These are phyloP conservation scores for Cercospora sesami DNA, from an alignment of 2,329 filamentous ascomycete species.

Conservation along the genomic window DNA sequence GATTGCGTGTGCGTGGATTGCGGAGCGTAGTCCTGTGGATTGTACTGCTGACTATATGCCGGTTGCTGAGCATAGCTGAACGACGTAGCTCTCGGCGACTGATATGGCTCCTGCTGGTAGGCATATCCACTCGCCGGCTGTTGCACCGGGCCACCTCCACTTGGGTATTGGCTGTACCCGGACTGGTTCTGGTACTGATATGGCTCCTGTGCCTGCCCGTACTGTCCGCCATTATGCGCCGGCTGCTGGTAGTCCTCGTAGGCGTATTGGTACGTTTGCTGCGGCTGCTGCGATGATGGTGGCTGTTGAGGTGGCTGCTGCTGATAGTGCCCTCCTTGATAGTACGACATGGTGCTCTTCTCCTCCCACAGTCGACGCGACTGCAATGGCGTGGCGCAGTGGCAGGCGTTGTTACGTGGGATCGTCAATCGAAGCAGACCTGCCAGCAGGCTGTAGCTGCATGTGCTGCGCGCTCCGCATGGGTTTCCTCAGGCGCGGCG, in stretches of 20 bases:
- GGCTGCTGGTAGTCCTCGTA: slow-evolving; percentile 30
- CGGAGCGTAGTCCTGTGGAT: slow-evolving; percentile 63
- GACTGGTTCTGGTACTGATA: slow-evolving; percentile 32
- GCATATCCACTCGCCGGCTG: slow-evolving; percentile 27
- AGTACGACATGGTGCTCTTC: slow-evolving; percentile 54
- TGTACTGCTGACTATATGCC: slow-evolving; percentile 59
- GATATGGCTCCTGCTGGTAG: slow-evolving; percentile 27
- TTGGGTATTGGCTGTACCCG: slow-evolving; percentile 29
- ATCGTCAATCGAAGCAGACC: slow-evolving; percentile 19
- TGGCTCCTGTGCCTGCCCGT: slow-evolving; percentile 23
- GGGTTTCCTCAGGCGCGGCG: neutral
- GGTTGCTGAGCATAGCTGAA: slow-evolving; percentile 50
- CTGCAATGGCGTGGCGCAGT: neutral
- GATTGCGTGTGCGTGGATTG: slow-evolving; percentile 39
- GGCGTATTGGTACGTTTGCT: slow-evolving; percentile 30
- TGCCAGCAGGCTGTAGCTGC: slow-evolving; percentile 23
- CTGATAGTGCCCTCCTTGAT: slow-evolving; percentile 53
- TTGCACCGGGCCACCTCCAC: slow-evolving; percentile 35
- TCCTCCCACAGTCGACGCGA: slow-evolving; percentile 1
- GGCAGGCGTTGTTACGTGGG: slow-evolving; percentile 13
- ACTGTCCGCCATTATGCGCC: slow-evolving; percentile 32
- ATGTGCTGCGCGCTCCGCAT: slow-evolving; percentile 16
- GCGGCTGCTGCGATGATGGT: slow-evolving; percentile 17
- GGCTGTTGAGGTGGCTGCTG: slow-evolving; percentile 25
- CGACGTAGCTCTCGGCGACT: slow-evolving; percentile 26